Base-by-base conservation (phyloP, 2,329 filamentous ascomycete genomes). In the Botrytis fabae region DNA sequence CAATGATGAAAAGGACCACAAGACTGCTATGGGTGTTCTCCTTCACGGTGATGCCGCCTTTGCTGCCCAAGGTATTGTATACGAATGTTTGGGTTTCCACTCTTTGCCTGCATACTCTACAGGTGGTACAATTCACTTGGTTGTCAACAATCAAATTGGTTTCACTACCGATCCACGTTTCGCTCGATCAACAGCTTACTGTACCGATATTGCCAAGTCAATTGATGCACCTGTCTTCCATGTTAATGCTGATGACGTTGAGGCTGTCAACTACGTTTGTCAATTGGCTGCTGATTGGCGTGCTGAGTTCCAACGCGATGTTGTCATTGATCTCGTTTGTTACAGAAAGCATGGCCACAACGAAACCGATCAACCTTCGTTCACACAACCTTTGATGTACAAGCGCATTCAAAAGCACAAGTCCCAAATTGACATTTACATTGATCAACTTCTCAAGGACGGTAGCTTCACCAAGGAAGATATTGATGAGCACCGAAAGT, bases 351-450 rank as follows among this genome's bases (percentile, higher is more conserved):
- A 98, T 83, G 96, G 96, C 75, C 96, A 99, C 90, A 99, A 99
- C 85, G 96, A 99, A 87, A 99, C 96, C 18, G 96, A 99, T 82
- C 96, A 99, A 87, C 96, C 96, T 65, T 97, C 95, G 59, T 99
- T 99, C 87, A 99, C 96, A n/a, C 96, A 99, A 83, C 96, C 96
- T 59, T 86, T 98, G 78, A 99, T 99, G 96, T 99, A 99, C 90
- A 98, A 98, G 91, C 93, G 93, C 80, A 98, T 99, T 81, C 89
- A 91, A 78, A 88, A 91, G 74, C 94, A 98, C 83, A 88, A 92
- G 76, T 90, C 92, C 63, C 93, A 96, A 82, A 91, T 99, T 74
- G 92, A 97, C 81, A 93, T 93, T 80, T 99, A 99, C 82, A 89
- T 96, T 78, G 89, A 97, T 81, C 93, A 97, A 87, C 91, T 99